Conservation (phyloP, 2,329 filamentous ascomycete species). For the Trichophyton simii region DNA sequence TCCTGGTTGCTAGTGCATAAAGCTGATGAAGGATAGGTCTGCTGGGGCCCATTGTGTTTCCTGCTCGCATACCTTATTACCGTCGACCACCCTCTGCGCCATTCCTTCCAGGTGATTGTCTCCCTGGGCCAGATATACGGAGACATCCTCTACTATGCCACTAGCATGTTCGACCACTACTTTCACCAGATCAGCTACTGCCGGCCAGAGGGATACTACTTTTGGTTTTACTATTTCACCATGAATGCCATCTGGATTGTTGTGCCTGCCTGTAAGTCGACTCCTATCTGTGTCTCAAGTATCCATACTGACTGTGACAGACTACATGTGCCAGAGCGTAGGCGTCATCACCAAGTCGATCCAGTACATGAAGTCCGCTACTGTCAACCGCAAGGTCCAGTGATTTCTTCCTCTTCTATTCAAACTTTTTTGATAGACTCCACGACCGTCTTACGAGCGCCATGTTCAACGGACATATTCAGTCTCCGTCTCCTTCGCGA, state of each 20-base stretch:
- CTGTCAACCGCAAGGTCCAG: conserved; percentile 19
- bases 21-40: conserved; percentile 28
- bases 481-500: no score
- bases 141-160: conserved; percentile 52
- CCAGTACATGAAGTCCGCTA: conserved; percentile 15
- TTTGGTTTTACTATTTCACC: conserved; percentile 53
- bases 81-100: conserved; percentile 42
- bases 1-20: background rate
- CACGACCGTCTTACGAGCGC: background rate
- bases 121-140: conserved; percentile 54
- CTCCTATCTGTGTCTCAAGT: background rate
- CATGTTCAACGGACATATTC: background rate
- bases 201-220: conserved; percentile 51
- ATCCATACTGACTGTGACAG: conserved; percentile 12
- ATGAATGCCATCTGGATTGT: conserved; percentile 58
- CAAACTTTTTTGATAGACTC: background rate
- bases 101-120: conserved; percentile 48
- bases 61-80: conserved; percentile 44
- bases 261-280: conserved; percentile 43
- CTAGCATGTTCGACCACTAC: conserved; percentile 49
- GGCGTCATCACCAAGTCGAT: conserved; percentile 22
- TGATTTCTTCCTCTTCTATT: conserved; percentile 9
- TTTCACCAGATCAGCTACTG: conserved; percentile 43
- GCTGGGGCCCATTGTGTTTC: conserved; percentile 52
- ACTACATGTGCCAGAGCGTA: conserved; percentile 24